Evolutionary conservation across 106 monocot species (phyloP), one percentile per base, ranked within the genome.

Genomic region (Phalaenopsis aphrodite): DNA sequence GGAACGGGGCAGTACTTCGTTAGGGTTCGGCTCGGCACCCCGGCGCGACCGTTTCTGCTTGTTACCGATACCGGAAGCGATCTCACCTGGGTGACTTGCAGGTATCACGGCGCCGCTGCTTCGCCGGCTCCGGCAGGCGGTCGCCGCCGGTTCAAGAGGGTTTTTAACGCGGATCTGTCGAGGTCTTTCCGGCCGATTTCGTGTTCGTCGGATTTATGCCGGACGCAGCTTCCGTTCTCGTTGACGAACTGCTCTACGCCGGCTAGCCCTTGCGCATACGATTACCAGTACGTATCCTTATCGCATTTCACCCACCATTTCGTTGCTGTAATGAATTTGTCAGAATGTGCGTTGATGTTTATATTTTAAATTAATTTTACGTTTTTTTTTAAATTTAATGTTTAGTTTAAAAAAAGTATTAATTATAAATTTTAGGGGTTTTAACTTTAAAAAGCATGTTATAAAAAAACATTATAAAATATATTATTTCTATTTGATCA

Each of bases 41-140:
- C 99, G 36, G 86, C 99, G n/a, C 88, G 84, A 87, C 42, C 17
- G 75, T 93, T 92, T 75, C 18, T 91, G 41, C 75, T 99, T 2
- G 87, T 91, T 11, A 88, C 91, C 23, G 99, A 99, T 79, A 99
- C 99, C 39, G 99, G 99, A 2, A 99, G 99, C 74, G 99, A 99
- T 78, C 85, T 99, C 80, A 95, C 93, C 37, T 99, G 99, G 99
- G 82, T 99, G 42, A 89, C 93, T 12, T 99, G 99, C 83, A 82
- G 73, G 56, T 75, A 64, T 77, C 18, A 47, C 43, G 37, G n/a
- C 18, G 39, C 56, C 1, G 38, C 71, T 3, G 65, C 8, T 21
- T 24, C 55, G 56, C 14, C 39, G 21, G 23, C 61, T 68, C 56
- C 68, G 0, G 17, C 56, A n/a, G n/a, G 23, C 5, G 42, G 37